phyloP scores from a whole-genome alignment of 2,329 filamentous ascomycete genomes.

The Fusarium sterilihyphosum region DNA sequence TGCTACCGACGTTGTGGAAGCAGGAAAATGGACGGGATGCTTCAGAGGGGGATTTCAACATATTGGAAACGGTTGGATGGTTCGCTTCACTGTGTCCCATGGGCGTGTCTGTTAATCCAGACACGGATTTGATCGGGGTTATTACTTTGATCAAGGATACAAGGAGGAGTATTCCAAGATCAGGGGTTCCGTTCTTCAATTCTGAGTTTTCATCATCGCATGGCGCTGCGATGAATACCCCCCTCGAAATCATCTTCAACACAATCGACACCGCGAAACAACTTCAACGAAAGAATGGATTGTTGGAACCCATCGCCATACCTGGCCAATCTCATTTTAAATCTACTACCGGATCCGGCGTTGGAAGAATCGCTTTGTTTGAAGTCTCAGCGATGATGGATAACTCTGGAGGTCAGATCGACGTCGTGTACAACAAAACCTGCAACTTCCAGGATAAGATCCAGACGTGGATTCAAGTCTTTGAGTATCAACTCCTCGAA shows the following conservation, averaged over 20 bases:
- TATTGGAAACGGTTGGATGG: constrained; percentile 68
- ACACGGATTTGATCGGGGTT: constrained; percentile 61
- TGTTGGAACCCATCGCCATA: constrained; percentile 59
- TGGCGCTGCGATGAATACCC: constrained; percentile 52
- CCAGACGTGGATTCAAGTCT: constrained; percentile 57
- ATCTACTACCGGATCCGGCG: constrained; percentile 56
- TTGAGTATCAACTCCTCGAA: constrained; percentile 58
- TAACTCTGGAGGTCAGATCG: constrained; percentile 54
- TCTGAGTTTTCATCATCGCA: constrained; percentile 53
- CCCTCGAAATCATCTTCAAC: constrained; percentile 68
- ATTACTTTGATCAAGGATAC: constrained; percentile 65
- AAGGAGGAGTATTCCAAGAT: constrained; percentile 55
- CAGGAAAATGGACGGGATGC: constrained; percentile 61
- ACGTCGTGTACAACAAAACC: constrained; percentile 56
- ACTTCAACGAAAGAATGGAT: constrained; percentile 57
- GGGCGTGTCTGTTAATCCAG: constrained; percentile 53
- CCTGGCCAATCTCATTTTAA: constrained; percentile 53
- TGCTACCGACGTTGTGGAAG: constrained; percentile 63
- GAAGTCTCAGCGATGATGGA: constrained; percentile 61
- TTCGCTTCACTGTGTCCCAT: constrained; percentile 67
- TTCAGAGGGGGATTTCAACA: constrained; percentile 58
- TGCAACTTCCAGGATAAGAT: constrained; percentile 56
- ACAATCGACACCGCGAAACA: constrained; percentile 62
- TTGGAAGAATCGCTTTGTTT: constrained; percentile 61
- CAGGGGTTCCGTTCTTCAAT: constrained; percentile 61